phyloP scores from a whole-genome alignment of 768 basidiomycete genomes.

The Suillus cothurnatus region DNA sequence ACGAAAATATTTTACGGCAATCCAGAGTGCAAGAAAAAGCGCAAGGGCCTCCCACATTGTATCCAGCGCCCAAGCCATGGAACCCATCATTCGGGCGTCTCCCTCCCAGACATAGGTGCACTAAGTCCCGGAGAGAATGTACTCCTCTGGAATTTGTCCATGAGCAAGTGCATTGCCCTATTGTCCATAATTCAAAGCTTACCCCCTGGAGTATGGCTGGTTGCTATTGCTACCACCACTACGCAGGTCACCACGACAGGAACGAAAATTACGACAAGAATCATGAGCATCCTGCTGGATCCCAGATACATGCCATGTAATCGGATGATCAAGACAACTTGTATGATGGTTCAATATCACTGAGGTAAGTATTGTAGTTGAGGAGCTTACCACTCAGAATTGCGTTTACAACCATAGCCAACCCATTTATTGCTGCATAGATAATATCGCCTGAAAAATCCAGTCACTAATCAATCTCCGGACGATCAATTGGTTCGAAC shows the following conservation, averaged over 20 bases:
- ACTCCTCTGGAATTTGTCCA: background rate
- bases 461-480: background rate
- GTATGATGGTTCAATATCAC: background rate
- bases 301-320: slow-evolving; percentile 1
- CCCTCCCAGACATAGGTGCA: background rate
- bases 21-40: background rate
- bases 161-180: background rate
- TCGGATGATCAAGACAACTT: background rate
- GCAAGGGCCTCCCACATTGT: background rate
- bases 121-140: background rate
- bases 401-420: background rate
- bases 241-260: background rate
- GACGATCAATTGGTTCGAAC: background rate
- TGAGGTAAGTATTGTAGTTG: background rate
- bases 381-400: background rate
- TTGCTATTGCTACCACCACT: background rate
- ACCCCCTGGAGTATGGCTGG: background rate
- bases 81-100: background rate
- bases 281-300: background rate
- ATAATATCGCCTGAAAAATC: background rate
- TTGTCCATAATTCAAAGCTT: background rate
- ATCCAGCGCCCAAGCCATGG: background rate
- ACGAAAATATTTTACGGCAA: background rate
- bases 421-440: background rate
- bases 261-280: background rate